A percentile compares a stretch with the other conserved stretches of the same genome.
Evolutionary conservation across 768 basidiomycete species (phyloP).

Genomic region (Mycena filopes): DNA sequence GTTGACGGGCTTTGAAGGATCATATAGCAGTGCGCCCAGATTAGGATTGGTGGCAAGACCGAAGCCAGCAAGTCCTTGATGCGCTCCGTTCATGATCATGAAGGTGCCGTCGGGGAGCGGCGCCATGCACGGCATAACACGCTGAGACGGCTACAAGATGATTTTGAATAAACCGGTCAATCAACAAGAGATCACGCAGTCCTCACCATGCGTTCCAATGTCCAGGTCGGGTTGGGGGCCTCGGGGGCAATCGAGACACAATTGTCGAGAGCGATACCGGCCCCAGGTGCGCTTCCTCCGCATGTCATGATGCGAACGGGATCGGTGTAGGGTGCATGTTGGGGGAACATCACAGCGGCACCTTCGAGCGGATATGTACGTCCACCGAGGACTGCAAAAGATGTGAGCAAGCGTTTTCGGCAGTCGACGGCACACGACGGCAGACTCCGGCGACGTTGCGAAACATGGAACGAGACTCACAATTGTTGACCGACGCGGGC

Average conservation of each 20-base stretch:
- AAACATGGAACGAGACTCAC: too few relatives aligned
- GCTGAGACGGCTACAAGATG: slow-evolving; percentile 49
- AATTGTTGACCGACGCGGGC: slow-evolving; percentile 78
- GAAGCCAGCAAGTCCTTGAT: slow-evolving; percentile 77
- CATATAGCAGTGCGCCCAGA: slow-evolving; percentile 72
- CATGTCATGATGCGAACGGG: slow-evolving; percentile 76
- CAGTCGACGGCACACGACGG: neutral
- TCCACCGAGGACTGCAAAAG: slow-evolving; percentile 62
- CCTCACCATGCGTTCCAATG: slow-evolving; percentile 83
- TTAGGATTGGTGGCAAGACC: slow-evolving; percentile 76
- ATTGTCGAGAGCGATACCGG: slow-evolving; percentile 68
- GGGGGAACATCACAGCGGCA: slow-evolving; percentile 75
- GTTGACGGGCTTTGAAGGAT: slow-evolving; percentile 67
- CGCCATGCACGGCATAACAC: slow-evolving; percentile 53
- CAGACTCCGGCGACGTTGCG: too few relatives aligned
- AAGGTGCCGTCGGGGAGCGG: slow-evolving; percentile 80
- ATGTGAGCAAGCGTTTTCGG: neutral
- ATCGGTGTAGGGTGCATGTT: slow-evolving; percentile 78
- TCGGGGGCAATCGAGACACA: slow-evolving; percentile 80
- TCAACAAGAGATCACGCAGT: neutral
- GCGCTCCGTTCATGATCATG: slow-evolving; percentile 81
- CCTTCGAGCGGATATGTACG: slow-evolving; percentile 86
- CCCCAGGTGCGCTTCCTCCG: slow-evolving; percentile 76
- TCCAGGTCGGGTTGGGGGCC: slow-evolving; percentile 69
- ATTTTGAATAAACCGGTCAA: neutral